Evolutionary conservation across 225 moss, liverwort and hornwort genomes (phyloP).

Genomic region (Polytrichum commune): DNA sequence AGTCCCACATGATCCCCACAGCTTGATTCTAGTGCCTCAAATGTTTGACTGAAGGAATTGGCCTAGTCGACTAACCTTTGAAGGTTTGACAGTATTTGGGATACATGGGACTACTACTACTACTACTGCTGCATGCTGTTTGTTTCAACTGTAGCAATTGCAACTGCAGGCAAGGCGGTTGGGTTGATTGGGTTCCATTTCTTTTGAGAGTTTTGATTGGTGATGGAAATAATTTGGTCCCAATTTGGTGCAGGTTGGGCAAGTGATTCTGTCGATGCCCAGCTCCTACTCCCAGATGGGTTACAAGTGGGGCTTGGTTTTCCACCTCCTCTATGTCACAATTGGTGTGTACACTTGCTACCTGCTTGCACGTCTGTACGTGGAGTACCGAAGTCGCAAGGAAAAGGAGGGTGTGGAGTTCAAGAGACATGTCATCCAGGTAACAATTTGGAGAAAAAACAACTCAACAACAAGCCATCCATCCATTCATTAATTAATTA

Average conservation of each 20-base stretch:
- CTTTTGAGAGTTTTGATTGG: neutral
- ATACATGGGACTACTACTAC: neutral
- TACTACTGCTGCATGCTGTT: neutral
- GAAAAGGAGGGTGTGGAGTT: conserved; percentile 47
- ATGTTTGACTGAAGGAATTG: neutral
- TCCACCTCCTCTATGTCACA: conserved; percentile 37
- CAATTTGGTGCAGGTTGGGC: conserved; percentile 36
- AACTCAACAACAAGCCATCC: too few species aligned
- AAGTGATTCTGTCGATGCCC: conserved; percentile 61
- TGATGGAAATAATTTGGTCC: neutral
- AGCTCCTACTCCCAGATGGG: conserved; percentile 60
- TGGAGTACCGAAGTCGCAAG: conserved; percentile 43
- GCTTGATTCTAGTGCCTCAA: neutral
- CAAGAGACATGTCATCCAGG: conserved; percentile 38
- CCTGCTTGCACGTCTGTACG: conserved; percentile 45
- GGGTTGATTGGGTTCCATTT: neutral
- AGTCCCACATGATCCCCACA: too few species aligned
- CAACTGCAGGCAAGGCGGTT: neutral
- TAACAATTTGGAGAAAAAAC: neutral
- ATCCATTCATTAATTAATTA: too few species aligned
- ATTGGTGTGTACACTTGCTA: conserved; percentile 52
- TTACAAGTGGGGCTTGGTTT: conserved; percentile 27
- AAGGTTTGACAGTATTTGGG: too few species aligned
- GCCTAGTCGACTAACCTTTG: too few species aligned
- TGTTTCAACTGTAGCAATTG: neutral